Evolutionary conservation across 441 rosid genomes (phyloP), one percentile per base, ranked within the genome.

Genomic region (Omphalea diandra): DNA sequence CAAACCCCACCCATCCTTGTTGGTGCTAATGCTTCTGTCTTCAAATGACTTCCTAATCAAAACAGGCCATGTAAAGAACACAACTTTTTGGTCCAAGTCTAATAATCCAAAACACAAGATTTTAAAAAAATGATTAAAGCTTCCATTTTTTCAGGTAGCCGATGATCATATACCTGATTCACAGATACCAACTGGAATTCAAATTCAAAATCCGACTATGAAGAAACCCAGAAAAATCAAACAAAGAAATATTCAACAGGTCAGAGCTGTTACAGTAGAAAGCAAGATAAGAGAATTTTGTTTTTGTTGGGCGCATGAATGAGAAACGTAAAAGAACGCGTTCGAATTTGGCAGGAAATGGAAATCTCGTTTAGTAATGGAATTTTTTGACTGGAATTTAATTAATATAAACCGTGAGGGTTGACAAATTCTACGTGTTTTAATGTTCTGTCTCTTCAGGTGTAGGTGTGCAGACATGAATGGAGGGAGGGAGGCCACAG

Each of bases 1-100:
- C 90, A 93, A 78, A 79, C 91, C 65, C 73, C 85, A 56, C 97
- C 97, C 97, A 92, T 92, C 72, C 36, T 79, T 68, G 52, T 20
- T 3, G 2, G n/a, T n/a, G n/a, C 29, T 32, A 44, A 24, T 24
- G 24, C 7, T 24, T 33, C 20, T 4, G 3, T 27, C 35, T 29
- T 27, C 35, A 64, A 59, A 35, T 6, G n/a, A 64, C 20, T 20
- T 24, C 36, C 49, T 12, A 33, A 14, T 12, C 17, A 66, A 29
- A 27, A 26, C 3, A 15, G 24, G 15, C 18, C 20, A 2, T 2
- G 31, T 36, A 26, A 7, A 40, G 2, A n/a, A n/a, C 4, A 50
- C 7, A 5, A 50, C 29, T 43, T 47, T 47, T 18, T 8, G n/a
- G n/a, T 18, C 0, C 35, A 7, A 15, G 0, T 6, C 32, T 0